Percentiles rank a stretch among this genome's conserved stretches.
phyloP scores from a whole-genome alignment of 768 basidiomycete genomes.

The Lactarius trivialis region DNA sequence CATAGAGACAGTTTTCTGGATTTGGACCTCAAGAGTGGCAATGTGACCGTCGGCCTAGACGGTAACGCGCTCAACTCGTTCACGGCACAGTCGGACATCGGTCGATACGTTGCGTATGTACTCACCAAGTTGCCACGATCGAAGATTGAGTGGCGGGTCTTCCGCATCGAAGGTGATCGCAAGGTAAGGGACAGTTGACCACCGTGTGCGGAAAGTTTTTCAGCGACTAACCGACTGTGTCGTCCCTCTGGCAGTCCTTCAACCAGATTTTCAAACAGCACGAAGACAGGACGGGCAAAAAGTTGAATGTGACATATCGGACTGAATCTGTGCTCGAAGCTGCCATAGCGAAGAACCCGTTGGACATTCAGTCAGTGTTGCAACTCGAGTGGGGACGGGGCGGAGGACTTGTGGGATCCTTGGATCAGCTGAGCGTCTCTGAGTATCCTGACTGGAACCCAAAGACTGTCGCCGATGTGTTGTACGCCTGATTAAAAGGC shows the following conservation, averaged over 20 bases:
- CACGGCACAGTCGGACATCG: constrained; percentile 21
- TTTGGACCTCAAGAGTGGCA: constrained; percentile 16
- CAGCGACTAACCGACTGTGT: neutral
- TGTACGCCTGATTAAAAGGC: neutral
- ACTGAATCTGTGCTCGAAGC: constrained; percentile 14
- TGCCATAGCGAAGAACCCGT: constrained; percentile 9
- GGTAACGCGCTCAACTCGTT: constrained; percentile 21
- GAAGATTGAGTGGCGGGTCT: constrained; percentile 12
- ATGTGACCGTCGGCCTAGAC: constrained; percentile 15
- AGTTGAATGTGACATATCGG: constrained; percentile 13
- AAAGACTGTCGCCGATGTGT: constrained; percentile 9
- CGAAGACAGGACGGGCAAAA: constrained; percentile 19
- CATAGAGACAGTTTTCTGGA: constrained; percentile 1
- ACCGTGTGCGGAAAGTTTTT: neutral
- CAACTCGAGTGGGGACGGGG: constrained; percentile 14
- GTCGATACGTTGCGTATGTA: constrained; percentile 22
- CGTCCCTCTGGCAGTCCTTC: constrained; percentile 6
- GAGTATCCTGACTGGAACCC: constrained; percentile 23
- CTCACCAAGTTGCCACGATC: constrained; percentile 15
- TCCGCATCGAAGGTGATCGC: constrained; percentile 22
- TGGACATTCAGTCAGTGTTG: neutral
- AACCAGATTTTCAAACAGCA: constrained; percentile 22
- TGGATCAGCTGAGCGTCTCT: constrained; percentile 9
- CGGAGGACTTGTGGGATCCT: constrained; percentile 12
- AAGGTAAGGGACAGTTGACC: constrained; percentile 9